Base-by-base conservation (phyloP, 2,329 filamentous ascomycete species). In the Penicillium sp. region DNA sequence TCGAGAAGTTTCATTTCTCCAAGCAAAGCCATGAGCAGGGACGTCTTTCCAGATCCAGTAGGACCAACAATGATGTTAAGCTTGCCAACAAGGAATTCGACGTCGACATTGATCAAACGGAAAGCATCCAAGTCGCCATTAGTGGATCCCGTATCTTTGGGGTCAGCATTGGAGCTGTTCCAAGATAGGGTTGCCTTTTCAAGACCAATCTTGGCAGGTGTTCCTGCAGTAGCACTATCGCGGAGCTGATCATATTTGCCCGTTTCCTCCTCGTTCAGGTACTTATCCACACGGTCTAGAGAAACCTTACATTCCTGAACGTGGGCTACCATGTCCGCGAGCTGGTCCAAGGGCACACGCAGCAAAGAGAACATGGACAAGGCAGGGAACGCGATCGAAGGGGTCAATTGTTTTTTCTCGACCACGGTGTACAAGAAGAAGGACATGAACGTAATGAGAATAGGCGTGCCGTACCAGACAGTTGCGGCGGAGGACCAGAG, bases 311-410 rank as follows among this genome's bases (percentile, higher is more conserved):
- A 90, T 75, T 99, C 94, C 76, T 97, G 91, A 4, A 99, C 92
- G 75, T 97, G 94, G 12, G 94, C 94, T 68, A 97, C 88, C 94
- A 99, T 99, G 73, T 99, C 94, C 48, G 94, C 94, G 51, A 99
- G 82, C 75, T 97, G 93, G 72, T 99, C 94, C 44, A 99, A 79
- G 5, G 94, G 94, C 50, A 97, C 90, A 46, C 94, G 87, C 15
- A 99, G 85, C 39, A 99, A 85, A 70, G 92, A 92, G 73, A 99
- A 99, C 60, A 99, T 86, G 0, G 94, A 97, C 51, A 99, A 86
- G 37, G 94, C 91, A 2, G 94, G 97, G 74, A 99, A 99, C 4
- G 94, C 94, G 58, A 97, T 82, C 0, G 94, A 97, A 0, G 94
- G 93, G 50, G 94, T 88, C 52, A 99, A 78, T 21, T 88, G 88